Evolutionary conservation across 805 yeast genomes (phyloP).

Genomic region (Metschnikowia gelsemii): DNA sequence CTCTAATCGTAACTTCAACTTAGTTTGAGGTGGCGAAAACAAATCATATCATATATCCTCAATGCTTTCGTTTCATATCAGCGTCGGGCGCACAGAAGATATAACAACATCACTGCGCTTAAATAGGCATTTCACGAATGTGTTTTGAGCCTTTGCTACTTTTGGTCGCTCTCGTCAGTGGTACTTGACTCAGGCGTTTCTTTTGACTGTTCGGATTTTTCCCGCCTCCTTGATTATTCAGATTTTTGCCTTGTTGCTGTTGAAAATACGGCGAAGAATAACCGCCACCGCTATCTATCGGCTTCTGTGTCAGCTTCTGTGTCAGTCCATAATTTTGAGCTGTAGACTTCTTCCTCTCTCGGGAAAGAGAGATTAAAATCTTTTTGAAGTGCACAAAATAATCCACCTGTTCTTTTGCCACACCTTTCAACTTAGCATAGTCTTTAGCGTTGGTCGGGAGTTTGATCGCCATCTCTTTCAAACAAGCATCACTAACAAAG

Average conservation of each 20-base stretch:
- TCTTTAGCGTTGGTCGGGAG: slow-evolving; percentile 53
- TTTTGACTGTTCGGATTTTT: slow-evolving; percentile 2
- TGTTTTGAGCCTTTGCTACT: background rate
- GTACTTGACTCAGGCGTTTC: slow-evolving; percentile 2
- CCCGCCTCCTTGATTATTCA: background rate
- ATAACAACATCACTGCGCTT: too few relatives aligned
- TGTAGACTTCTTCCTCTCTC: slow-evolving; percentile 29
- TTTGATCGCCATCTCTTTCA: slow-evolving; percentile 54
- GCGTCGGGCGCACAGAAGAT: background rate
- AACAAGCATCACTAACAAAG: slow-evolving; percentile 30
- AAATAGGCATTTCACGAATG: slow-evolving; percentile 17
- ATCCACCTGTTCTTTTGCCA: slow-evolving; percentile 30
- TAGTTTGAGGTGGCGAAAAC: too few relatives aligned
- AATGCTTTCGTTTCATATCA: background rate
- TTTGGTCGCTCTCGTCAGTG: background rate
- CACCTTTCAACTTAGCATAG: slow-evolving; percentile 41
- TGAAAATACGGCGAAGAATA: slow-evolving; percentile 8
- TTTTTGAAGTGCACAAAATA: slow-evolving; percentile 42
- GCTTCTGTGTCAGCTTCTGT: background rate
- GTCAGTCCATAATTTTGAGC: slow-evolving; percentile 1
- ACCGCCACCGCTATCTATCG: background rate
- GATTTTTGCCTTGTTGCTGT: slow-evolving; percentile 3
- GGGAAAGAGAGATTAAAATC: slow-evolving; percentile 30
- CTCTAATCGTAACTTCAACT: too few relatives aligned
- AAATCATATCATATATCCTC: background rate